phyloP scores from a whole-genome alignment of 768 basidiomycete genomes.

The Russula virescens region DNA sequence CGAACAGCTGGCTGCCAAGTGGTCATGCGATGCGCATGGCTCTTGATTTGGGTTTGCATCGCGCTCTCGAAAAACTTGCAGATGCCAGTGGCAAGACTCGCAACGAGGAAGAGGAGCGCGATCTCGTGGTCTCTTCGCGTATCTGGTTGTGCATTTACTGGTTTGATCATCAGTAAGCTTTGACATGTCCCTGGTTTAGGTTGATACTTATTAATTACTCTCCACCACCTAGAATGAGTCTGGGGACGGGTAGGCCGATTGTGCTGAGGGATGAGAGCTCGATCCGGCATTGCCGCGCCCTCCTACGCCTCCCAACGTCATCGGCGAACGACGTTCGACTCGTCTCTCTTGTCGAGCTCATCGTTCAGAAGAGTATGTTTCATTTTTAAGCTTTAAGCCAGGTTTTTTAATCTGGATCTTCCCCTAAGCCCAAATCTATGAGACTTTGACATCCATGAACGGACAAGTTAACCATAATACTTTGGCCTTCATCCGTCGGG shows the following conservation, averaged over 20 bases:
- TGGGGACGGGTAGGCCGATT: constrained; percentile 87
- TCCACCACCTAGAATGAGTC: constrained; percentile 59
- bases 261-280: constrained; percentile 86
- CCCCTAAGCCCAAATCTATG: constrained; percentile 79
- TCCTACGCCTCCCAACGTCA: constrained; percentile 80
- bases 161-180: constrained; percentile 88
- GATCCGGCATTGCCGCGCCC: constrained; percentile 74
- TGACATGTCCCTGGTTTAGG: background rate
- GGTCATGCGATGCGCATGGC: constrained; percentile 98
- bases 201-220: constrained; percentile 15
- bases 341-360: constrained; percentile 81
- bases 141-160: constrained; percentile 95
- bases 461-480: constrained; percentile 84
- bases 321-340: constrained; percentile 88
- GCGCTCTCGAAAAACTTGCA: constrained; percentile 85
- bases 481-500: constrained; percentile 79
- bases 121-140: constrained; percentile 85
- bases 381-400: background rate
- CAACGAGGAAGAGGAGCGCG: constrained; percentile 78
- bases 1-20: constrained; percentile 91
- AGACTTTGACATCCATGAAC: constrained; percentile 79
- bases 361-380: constrained; percentile 79
- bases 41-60: constrained; percentile 86
- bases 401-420: background rate
- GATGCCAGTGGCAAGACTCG: constrained; percentile 62